These are phyloP conservation scores for Albizia julibrissin DNA, from an alignment of 306 rosid species.

Conservation along the genomic window DNA sequence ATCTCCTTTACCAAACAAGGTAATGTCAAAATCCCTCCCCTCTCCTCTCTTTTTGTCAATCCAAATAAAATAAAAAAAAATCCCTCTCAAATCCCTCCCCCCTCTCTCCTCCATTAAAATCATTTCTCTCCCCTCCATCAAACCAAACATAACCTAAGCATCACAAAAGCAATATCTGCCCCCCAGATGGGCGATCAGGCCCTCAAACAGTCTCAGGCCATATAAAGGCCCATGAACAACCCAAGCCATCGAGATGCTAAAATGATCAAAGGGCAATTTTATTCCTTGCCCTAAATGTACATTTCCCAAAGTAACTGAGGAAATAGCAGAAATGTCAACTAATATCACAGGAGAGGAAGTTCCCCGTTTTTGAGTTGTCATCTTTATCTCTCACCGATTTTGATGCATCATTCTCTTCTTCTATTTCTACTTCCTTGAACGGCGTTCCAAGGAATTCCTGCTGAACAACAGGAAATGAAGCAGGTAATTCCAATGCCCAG, in stretches of 20 bases:
- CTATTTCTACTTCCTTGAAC: not conserved
- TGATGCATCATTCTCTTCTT: not conserved
- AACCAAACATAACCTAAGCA: no score
- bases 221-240: not conserved
- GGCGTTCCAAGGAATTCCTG: not conserved
- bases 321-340: conserved; percentile 30
- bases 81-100: no score
- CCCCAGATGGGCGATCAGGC: not conserved
- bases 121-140: no score
- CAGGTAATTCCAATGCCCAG: not conserved
- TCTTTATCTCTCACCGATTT: not conserved
- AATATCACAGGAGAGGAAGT: not conserved
- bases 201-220: not conserved
- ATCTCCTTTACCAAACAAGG: no score
- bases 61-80: no score
- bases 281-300: not conserved
- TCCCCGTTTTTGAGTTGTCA: conserved; percentile 1
- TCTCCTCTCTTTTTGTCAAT: no score
- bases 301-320: conserved; percentile 9
- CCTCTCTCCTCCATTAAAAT: no score
- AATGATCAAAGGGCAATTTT: not conserved
- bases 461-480: not conserved
- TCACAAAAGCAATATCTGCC: not conserved
- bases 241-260: not conserved
- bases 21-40: no score